Conservation (phyloP, 2,329 filamentous ascomycete species). For the Elsinoe ampelina region DNA sequence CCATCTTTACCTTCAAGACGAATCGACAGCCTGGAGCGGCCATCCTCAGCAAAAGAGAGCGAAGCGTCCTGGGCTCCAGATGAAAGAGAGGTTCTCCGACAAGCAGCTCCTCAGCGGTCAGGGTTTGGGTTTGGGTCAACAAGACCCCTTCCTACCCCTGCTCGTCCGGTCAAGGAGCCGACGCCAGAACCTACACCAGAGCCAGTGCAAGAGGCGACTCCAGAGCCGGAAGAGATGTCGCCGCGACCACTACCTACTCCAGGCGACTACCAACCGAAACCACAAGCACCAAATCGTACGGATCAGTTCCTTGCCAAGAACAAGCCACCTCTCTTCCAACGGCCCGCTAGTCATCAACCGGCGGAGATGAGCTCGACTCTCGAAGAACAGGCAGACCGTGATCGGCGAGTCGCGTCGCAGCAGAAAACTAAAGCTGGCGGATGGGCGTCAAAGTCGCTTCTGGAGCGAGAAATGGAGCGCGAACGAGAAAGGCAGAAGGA, state of each 20-base stretch:
- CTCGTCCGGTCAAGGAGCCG: slow-evolving; percentile 15
- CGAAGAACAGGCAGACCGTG: slow-evolving; percentile 49
- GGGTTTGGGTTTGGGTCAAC: slow-evolving; percentile 21
- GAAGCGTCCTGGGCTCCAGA: slow-evolving; percentile 58
- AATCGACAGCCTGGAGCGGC: slow-evolving; percentile 9
- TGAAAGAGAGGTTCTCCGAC: slow-evolving; percentile 54
- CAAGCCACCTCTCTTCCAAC: slow-evolving; percentile 37
- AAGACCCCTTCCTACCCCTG: slow-evolving; percentile 24
- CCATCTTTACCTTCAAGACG: slow-evolving; percentile 19
- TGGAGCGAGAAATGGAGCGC: slow-evolving; percentile 73
- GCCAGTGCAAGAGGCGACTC: slow-evolving; percentile 24
- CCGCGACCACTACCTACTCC: slow-evolving; percentile 20
- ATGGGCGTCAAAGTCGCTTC: slow-evolving; percentile 58
- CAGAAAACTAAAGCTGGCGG: slow-evolving; percentile 52
- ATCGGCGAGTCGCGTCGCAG: slow-evolving; percentile 50
- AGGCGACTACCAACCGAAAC: slow-evolving; percentile 20
- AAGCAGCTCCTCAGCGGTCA: slow-evolving; percentile 30
- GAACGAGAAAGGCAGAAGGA: slow-evolving; percentile 67
- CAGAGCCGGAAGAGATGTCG: slow-evolving; percentile 20
- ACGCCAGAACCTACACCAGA: slow-evolving; percentile 38
- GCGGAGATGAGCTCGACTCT: slow-evolving; percentile 49
- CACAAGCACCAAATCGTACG: slow-evolving; percentile 38
- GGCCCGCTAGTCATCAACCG: slow-evolving; percentile 30
- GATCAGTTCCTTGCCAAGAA: slow-evolving; percentile 50
- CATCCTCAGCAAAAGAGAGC: slow-evolving; percentile 38